These are phyloP conservation scores for Apophysomyces ossiformis DNA, from an alignment of 371 early-diverging fungal genomes.

Conservation along the genomic window DNA sequence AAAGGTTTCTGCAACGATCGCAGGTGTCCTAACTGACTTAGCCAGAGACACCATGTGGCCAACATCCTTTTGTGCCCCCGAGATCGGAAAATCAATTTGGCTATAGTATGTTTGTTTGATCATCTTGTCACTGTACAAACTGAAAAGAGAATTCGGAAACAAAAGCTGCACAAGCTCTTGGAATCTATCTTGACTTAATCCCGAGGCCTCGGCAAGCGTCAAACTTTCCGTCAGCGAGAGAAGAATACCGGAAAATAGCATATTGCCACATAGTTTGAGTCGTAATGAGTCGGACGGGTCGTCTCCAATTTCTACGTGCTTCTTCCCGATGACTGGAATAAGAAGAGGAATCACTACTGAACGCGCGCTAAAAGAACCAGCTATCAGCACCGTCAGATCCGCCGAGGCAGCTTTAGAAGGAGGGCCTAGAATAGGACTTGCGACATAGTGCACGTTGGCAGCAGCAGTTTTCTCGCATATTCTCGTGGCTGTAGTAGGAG, in stretches of 20 bases:
- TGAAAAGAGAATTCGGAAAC: conserved; percentile 48
- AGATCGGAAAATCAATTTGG: conserved; percentile 36
- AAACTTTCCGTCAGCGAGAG: conserved; percentile 72
- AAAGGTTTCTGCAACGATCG: conserved; percentile 37
- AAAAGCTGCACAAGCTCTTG: conserved; percentile 59
- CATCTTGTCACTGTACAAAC: conserved; percentile 43
- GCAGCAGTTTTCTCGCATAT: conserved; percentile 18
- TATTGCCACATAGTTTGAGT: conserved; percentile 75
- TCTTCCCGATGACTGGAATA: conserved; percentile 41
- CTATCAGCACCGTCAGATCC: conserved; percentile 34
- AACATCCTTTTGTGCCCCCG: conserved; percentile 42
- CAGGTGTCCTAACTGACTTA: conserved; percentile 20
- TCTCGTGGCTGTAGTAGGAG: conserved; percentile 24
- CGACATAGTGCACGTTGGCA: conserved; percentile 27
- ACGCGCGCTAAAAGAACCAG: conserved; percentile 24
- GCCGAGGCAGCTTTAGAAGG: conserved; percentile 38
- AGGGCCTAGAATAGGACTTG: conserved; percentile 52
- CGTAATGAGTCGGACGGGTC: conserved; percentile 44
- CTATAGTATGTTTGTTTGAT: conserved; percentile 35
- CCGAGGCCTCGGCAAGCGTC: conserved; percentile 67
- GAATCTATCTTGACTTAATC: conserved; percentile 59
- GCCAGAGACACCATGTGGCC: conserved; percentile 42
- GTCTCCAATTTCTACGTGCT: conserved; percentile 51
- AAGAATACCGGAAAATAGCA: conserved; percentile 57
- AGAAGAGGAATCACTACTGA: conserved; percentile 28